Evolutionary conservation across 1,284 basidiomycete genomes (phyloP).

Genomic region (Testicularia cyperi): DNA sequence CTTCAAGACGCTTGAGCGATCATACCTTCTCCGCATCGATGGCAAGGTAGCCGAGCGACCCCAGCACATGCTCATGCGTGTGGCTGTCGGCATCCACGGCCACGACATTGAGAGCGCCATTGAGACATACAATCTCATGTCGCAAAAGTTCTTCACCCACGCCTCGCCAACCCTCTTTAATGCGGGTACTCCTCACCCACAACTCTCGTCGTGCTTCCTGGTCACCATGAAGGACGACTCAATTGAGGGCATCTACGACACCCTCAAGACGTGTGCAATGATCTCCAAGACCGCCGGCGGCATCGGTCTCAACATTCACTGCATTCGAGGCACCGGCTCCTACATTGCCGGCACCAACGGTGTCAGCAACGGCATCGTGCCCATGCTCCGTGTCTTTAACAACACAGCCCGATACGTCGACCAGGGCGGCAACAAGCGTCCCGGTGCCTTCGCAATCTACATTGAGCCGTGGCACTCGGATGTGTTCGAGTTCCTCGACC

Average conservation of each 20-base stretch:
- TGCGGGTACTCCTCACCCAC: slow-evolving; percentile 91
- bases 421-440: slow-evolving; percentile 98
- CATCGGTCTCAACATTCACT: slow-evolving; percentile 94
- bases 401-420: slow-evolving; percentile 99
- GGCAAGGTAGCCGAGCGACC: slow-evolving; percentile 95
- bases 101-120: slow-evolving; percentile 82
- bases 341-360: slow-evolving; percentile 92
- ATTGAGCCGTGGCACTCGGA: slow-evolving; percentile 98
- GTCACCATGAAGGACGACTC: slow-evolving; percentile 98
- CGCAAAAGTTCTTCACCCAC: slow-evolving; percentile 83
- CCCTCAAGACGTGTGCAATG: slow-evolving; percentile 96
- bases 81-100: slow-evolving; percentile 95
- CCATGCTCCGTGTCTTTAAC: slow-evolving; percentile 98
- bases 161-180: slow-evolving; percentile 99
- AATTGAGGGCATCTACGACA: slow-evolving; percentile 99
- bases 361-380: slow-evolving; percentile 97
- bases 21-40: slow-evolving; percentile 91
- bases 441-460: slow-evolving; percentile 97
- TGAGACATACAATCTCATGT: slow-evolving; percentile 84
- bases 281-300: slow-evolving; percentile 99
- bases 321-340: slow-evolving; percentile 89
- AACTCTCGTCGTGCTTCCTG: slow-evolving; percentile 96
- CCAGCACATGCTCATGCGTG: slow-evolving; percentile 99
- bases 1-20: slow-evolving; percentile 98
- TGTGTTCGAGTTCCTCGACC: slow-evolving; percentile 94